Conservation (phyloP, 306 rosid species). For the Betula pendula region DNA sequence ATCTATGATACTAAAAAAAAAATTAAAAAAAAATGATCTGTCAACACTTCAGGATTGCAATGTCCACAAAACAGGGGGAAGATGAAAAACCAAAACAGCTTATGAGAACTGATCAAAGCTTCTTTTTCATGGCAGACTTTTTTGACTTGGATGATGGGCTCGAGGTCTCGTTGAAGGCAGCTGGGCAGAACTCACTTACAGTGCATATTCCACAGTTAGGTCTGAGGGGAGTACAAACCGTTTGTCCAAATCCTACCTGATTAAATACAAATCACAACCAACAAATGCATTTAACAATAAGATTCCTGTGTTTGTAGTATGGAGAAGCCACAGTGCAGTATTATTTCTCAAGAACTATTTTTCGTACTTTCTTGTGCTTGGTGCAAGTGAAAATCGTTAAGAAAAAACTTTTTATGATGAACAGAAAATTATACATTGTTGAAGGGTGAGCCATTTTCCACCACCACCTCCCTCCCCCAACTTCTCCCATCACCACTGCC, state of each 20-base stretch:
- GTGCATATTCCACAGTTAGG: conserved; percentile 70
- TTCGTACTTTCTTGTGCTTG: no score
- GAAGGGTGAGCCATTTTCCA: no score
- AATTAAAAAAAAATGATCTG: neutral
- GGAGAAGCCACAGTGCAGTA: conserved; percentile 10
- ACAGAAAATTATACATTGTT: no score
- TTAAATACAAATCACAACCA: conserved; percentile 15
- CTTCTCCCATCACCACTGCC: no score
- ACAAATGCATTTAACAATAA: neutral
- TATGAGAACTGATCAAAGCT: conserved; percentile 18
- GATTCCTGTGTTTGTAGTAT: neutral
- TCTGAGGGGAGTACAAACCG: conserved; percentile 73
- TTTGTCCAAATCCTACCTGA: conserved; percentile 89
- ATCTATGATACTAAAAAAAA: neutral
- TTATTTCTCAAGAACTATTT: neutral
- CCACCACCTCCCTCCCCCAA: no score
- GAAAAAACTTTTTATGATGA: no score
- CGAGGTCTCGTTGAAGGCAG: conserved; percentile 63
- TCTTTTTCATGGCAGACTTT: conserved; percentile 37
- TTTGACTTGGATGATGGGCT: conserved; percentile 51
- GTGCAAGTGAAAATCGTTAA: no score
- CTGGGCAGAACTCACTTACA: conserved; percentile 66
- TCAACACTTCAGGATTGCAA: neutral
- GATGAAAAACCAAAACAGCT: neutral
- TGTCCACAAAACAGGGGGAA: neutral